Base-by-base conservation (phyloP, 73 alveolate species). In the Stentor coeruleus region DNA sequence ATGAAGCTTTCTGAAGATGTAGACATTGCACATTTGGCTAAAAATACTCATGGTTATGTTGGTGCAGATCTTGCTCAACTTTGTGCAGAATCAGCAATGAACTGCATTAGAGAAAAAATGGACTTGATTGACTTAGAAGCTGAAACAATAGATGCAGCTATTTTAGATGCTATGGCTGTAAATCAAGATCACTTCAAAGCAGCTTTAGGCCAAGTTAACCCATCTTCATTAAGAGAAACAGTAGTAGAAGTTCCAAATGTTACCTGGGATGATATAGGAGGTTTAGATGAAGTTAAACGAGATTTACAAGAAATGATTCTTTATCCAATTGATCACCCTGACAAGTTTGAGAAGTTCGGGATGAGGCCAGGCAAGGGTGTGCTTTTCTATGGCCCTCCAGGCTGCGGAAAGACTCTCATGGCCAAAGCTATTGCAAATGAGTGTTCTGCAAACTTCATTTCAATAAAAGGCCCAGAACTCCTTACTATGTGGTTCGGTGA, bases 1-100 rank as follows among this genome's bases (percentile, higher is more conserved):
- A 95, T 96, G 99, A 94, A 97, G 91, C 96, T 97, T 58, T 92
- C 95, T 59, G 97, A 94, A 77, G 99, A 97, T 87, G 98, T 94
- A 59, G 98, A 97, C 86, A 91, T 95, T 41, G 96, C 97, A 59
- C 92, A 88, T 36, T 87, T 92, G 42, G 98, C 98, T 20, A 91
- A 94, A 85, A 94, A 94, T 82, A 97, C 99, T 35, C 99, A 89
- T 60, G 95, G 95, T 73, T 89, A 86, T 59, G 95, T 89, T 31
- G 96, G 98, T 26, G 91, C 98, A 31, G 98, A 93, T 82, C 60
- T 92, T 59, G 95, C 95, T 59, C 95, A 92, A 77, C 92, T 94
- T 36, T 93, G 97, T 77, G 92, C 97, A 3, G 98, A 94, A 72
- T 96, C 98, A 3, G 98, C 97, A 41, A 91, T 94, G 55, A 91